Conservation (phyloP, 768 basidiomycete species). For the Gloeophyllum trabeum region DNA sequence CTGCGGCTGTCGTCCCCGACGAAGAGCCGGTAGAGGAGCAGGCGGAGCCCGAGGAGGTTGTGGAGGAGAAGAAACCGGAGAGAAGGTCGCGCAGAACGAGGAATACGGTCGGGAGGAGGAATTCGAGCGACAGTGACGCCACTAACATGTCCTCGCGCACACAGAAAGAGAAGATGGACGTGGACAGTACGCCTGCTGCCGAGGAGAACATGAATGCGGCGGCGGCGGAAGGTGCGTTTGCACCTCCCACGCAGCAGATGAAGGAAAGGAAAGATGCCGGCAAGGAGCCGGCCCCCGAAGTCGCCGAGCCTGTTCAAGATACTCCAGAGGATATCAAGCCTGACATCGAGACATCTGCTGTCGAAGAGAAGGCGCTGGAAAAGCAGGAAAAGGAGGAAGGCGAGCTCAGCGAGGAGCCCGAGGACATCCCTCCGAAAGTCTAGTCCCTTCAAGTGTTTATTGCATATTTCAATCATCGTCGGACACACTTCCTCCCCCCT, state of each 20-base stretch:
- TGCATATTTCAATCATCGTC: too few relatives aligned
- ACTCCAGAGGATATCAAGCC: background rate
- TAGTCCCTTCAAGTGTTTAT: too few relatives aligned
- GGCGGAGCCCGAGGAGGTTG: slow-evolving; percentile 19
- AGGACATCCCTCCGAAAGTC: too few relatives aligned
- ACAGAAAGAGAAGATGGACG: too few relatives aligned
- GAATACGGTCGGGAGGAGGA: background rate
- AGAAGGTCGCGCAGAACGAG: slow-evolving; percentile 15
- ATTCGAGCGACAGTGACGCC: background rate
- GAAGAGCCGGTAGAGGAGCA: slow-evolving; percentile 11
- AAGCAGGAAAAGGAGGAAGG: background rate
- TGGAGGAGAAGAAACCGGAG: slow-evolving; percentile 24
- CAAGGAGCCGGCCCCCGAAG: background rate
- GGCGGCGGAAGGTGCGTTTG: background rate
- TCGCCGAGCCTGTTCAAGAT: background rate
- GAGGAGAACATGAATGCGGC: background rate
- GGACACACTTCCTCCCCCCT: too few relatives aligned
- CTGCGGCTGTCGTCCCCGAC: slow-evolving; percentile 17
- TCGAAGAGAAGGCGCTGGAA: background rate
- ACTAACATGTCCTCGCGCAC: too few relatives aligned
- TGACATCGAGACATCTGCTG: background rate
- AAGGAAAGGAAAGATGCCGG: background rate
- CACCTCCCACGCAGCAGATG: background rate
- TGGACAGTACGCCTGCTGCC: too few relatives aligned
- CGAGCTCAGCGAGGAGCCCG: slow-evolving; percentile 1